Evolutionary conservation across 179 eudicot species (phyloP).

Genomic region (Carnegiea gigantea): DNA sequence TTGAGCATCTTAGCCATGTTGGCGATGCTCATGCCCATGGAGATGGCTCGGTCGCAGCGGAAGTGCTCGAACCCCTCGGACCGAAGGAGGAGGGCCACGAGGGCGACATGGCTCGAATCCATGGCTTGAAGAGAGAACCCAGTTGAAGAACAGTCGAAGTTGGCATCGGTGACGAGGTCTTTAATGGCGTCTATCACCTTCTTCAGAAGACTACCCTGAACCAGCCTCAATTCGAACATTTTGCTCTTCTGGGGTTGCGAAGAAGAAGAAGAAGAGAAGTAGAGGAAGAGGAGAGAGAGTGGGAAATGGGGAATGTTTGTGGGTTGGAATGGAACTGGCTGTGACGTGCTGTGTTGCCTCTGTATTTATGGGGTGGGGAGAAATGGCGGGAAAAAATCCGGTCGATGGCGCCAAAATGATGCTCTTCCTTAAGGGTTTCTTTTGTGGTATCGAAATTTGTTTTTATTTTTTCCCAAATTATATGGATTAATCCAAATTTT

Average conservation of each 20-base stretch:
- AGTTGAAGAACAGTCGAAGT: conserved; percentile 60
- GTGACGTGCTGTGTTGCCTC: background rate
- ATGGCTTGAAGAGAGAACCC: conserved; percentile 64
- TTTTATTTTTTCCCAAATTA: background rate
- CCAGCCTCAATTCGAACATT: conserved; percentile 57
- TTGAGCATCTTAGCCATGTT: conserved; percentile 58
- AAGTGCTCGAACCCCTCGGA: conserved; percentile 68
- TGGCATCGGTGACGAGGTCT: conserved; percentile 63
- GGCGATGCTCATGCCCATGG: conserved; percentile 58
- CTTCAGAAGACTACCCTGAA: conserved; percentile 55
- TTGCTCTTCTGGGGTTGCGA: conserved; percentile 2
- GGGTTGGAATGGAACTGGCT: background rate
- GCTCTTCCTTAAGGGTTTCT: background rate
- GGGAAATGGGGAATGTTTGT: background rate
- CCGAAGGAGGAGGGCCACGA: conserved; percentile 52
- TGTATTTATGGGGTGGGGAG: conserved; percentile 7
- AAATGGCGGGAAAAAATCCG: conserved; percentile 29
- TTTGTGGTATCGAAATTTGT: background rate
- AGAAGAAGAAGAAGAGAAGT: too few species aligned
- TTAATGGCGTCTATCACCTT: conserved; percentile 64
- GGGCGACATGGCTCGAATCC: conserved; percentile 69
- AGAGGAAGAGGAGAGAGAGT: background rate
- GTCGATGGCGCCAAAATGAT: conserved; percentile 26
- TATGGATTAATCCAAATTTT: background rate
- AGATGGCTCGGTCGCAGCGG: conserved; percentile 52